Evolutionary conservation across 495 filamentous ascomycete species (phyloP).

Genomic region (Neurospora sp.): DNA sequence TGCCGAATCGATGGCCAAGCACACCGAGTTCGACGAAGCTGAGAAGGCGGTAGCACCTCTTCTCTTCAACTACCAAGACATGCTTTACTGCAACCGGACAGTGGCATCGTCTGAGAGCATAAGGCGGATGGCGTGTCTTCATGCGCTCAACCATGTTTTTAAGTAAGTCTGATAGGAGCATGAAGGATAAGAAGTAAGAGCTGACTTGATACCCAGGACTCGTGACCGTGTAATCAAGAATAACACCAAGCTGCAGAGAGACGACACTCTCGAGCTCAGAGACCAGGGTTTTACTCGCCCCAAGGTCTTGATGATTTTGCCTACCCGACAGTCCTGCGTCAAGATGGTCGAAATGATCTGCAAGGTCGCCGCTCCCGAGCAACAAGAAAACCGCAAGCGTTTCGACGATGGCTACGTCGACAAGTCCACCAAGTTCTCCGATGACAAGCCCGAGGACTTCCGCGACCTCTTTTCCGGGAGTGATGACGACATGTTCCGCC

Average conservation of each 20-base stretch:
- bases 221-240: slow-evolving; percentile 89
- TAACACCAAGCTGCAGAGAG: slow-evolving; percentile 59
- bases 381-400: slow-evolving; percentile 90
- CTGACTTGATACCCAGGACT: slow-evolving; percentile 41
- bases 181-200: background rate
- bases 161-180: slow-evolving; percentile 41
- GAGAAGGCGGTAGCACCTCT: slow-evolving; percentile 46
- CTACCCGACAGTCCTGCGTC: slow-evolving; percentile 76
- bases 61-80: slow-evolving; percentile 70
- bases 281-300: slow-evolving; percentile 96
- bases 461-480: slow-evolving; percentile 85
- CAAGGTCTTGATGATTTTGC: slow-evolving; percentile 80
- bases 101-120: slow-evolving; percentile 53
- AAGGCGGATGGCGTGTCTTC: slow-evolving; percentile 65
- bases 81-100: slow-evolving; percentile 66
- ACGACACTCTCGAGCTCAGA: slow-evolving; percentile 58
- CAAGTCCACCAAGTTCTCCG: slow-evolving; percentile 53
- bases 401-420: slow-evolving; percentile 72
- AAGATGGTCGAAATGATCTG: slow-evolving; percentile 66
- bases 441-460: slow-evolving; percentile 78
- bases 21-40: slow-evolving; percentile 34
- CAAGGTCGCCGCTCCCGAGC: slow-evolving; percentile 64
- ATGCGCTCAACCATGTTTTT: slow-evolving; percentile 82
- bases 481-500: slow-evolving; percentile 90
- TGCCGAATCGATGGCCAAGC: slow-evolving; percentile 21